A percentile compares a stretch with the other conserved stretches of the same genome.
Conservation (phyloP, 176 grass and related monocot genomes). For the Paspalum notatum region DNA sequence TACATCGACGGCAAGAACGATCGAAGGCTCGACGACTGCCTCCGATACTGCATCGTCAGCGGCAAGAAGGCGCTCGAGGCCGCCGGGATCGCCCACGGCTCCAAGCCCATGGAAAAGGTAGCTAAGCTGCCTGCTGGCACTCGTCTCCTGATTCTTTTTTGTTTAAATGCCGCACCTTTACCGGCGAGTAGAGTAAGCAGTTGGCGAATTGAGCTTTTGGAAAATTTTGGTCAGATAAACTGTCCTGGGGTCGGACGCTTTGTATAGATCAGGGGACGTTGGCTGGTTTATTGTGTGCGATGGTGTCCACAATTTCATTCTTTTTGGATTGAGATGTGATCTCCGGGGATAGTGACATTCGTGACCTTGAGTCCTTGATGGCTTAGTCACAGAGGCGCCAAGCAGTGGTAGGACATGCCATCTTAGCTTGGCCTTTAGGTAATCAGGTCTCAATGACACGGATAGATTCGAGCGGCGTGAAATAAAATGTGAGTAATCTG, state of each 20-base stretch:
- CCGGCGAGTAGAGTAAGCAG: not conserved
- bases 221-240: not conserved
- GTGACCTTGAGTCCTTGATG: not conserved
- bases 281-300: constrained; percentile 16
- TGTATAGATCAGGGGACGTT: constrained; percentile 17
- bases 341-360: not conserved
- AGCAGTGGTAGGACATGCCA: not conserved
- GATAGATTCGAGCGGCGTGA: not conserved
- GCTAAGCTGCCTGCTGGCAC: constrained; percentile 30
- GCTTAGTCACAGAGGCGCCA: not conserved
- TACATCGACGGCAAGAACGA: constrained; percentile 93
- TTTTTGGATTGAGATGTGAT: not conserved
- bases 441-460: not conserved
- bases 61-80: constrained; percentile 90
- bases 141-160: not conserved
- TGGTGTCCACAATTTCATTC: not conserved
- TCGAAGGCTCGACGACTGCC: constrained; percentile 75
- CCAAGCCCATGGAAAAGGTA: constrained; percentile 65
- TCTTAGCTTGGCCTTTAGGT: constrained; percentile 9
- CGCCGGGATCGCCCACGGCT: constrained; percentile 52
- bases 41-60: constrained; percentile 88
- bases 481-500: not conserved
- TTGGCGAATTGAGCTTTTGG: not conserved
- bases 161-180: not conserved
- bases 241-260: not conserved